phyloP scores from a whole-genome alignment of 192 early-diverging fungal genomes.

The Coemansia sp. region DNA sequence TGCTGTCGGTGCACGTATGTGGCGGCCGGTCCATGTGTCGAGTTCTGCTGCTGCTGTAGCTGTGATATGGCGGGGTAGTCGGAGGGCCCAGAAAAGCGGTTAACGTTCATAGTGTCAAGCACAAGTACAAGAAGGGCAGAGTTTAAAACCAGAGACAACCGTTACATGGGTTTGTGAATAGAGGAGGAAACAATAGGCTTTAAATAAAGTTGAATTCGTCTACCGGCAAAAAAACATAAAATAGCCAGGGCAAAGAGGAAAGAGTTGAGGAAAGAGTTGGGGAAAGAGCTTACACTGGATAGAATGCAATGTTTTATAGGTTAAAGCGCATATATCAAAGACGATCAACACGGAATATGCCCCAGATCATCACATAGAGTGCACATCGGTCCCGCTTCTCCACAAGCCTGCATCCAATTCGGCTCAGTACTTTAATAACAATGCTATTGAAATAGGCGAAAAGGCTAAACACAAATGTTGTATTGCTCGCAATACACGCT shows the following conservation, averaged over 20 bases:
- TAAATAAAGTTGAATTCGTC: neutral
- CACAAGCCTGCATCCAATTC: no score
- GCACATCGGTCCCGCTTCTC: no score
- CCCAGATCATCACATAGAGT: no score
- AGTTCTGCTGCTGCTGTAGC: neutral
- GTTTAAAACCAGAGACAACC: no score
- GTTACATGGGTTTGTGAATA: neutral
- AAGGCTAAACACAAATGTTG: no score
- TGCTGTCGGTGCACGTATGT: neutral
- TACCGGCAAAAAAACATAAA: no score
- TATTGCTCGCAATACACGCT: neutral
- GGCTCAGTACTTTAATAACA: no score
- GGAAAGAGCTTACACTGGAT: neutral
- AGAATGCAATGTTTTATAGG: no score
- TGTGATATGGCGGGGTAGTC: neutral
- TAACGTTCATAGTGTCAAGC: neutral
- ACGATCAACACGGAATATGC: no score
- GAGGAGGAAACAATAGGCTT: neutral
- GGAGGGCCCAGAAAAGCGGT: constrained; percentile 1
- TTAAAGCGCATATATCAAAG: no score
- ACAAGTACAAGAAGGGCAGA: no score
- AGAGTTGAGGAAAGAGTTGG: neutral
- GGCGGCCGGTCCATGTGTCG: neutral
- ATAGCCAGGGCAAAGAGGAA: neutral
- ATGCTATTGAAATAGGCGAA: no score